Conservation (phyloP, 495 filamentous ascomycete species). For the Platismatia glauca region DNA sequence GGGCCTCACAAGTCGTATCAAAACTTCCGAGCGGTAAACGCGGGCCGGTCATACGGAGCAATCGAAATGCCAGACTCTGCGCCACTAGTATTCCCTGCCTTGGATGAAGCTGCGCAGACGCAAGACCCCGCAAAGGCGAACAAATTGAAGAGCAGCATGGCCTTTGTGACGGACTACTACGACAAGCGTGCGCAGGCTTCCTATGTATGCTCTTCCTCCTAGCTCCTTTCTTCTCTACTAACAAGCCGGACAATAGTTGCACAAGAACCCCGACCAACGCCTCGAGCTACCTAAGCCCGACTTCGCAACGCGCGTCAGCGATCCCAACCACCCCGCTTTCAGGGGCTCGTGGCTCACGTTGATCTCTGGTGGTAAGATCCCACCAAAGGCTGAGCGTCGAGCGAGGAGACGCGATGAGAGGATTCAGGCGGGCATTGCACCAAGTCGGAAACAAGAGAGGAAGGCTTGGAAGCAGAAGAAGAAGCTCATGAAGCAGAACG, state of each 20-base stretch:
- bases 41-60: constrained; percentile 38
- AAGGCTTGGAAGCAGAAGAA: constrained; percentile 4
- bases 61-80: constrained; percentile 43
- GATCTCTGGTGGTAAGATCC: neutral
- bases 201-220: neutral
- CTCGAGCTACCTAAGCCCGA: neutral
- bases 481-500: constrained; percentile 1
- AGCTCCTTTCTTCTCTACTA: neutral
- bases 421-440: neutral
- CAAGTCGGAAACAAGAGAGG: constrained; percentile 8
- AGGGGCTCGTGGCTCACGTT: neutral
- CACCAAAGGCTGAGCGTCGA: neutral
- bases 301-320: neutral
- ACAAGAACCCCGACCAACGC: neutral
- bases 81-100: constrained; percentile 44
- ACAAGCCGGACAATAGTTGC: neutral
- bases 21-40: constrained; percentile 28
- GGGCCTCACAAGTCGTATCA: constrained; percentile 20
- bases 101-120: constrained; percentile 34
- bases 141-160: neutral
- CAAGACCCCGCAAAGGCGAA: constrained; percentile 15
- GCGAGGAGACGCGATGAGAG: neutral
- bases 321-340: neutral
- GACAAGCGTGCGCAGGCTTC: neutral
- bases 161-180: neutral